Percentiles rank a stretch among this genome's conserved stretches.
phyloP scores from a whole-genome alignment of 345 rosid genomes.

The Theobroma cacao region DNA sequence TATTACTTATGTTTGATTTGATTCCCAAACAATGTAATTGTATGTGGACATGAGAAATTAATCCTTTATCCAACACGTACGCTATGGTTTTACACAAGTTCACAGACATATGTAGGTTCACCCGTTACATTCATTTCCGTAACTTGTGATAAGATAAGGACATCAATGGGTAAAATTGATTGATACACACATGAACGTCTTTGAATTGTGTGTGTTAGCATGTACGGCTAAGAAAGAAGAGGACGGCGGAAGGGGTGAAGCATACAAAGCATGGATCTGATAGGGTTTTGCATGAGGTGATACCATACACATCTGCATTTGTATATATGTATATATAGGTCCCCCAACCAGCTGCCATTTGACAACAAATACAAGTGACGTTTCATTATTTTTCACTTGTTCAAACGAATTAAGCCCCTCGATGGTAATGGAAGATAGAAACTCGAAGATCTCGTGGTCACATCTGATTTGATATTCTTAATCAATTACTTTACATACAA shows the following conservation, averaged over 20 bases:
- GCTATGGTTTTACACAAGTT: neutral
- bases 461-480: neutral
- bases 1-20: neutral
- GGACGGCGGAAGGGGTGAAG: neutral
- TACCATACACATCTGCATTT: neutral
- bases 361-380: slow-evolving; percentile 7
- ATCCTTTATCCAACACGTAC: no score
- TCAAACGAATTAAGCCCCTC: neutral
- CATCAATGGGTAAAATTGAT: no score
- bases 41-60: neutral
- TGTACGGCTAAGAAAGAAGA: neutral
- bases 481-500: neutral
- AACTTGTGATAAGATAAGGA: neutral
- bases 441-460: neutral
- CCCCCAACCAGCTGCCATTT: neutral
- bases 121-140: neutral
- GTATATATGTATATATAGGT: neutral
- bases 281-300: neutral
- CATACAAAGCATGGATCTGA: neutral
- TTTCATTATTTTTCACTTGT: neutral
- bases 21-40: neutral
- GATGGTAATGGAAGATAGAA: slow-evolving; percentile 1
- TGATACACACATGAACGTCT: no score
- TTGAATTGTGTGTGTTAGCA: no score
- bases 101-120: no score